Base-by-base conservation (phyloP, 805 yeast species). In the Ogataea pini region DNA sequence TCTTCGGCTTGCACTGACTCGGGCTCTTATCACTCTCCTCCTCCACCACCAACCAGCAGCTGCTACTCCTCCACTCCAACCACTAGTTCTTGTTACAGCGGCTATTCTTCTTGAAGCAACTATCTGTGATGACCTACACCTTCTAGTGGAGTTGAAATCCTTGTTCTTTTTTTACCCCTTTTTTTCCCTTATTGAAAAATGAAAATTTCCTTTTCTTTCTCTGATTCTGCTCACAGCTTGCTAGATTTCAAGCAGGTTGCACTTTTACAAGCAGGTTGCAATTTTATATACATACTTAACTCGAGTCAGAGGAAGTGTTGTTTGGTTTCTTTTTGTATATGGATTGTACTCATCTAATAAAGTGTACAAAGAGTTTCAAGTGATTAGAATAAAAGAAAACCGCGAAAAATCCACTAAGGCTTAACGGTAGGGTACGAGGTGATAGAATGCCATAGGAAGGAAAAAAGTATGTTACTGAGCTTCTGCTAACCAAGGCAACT, bases 1-100 rank as follows among this genome's bases (percentile, higher is more conserved):
- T 28, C 32, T n/a, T 28, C 32, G 4, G 4, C 32, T n/a, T 12
- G 14, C n/a, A 28, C 32, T 10, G 14, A 10, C n/a, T 14, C 34
- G 18, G 13, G 34, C 18, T n/a, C 18, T n/a, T 28, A 13, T 12
- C 9, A 6, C 31, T 31, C 34, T 31, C 16, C 16, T 7, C 9
- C 18, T 31, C 34, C 34, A 31, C n/a, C 34, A n/a, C n/a, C 34
- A 7, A 31, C 17, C 34, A n/a, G 17, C 13, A 14, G 18, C 34
- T 31, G 34, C 16, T 31, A 14, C 18, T 31, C 34, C 16, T 31
- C 34, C 9, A 14, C 18, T 31, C 28, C 33, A 29, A 39, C 42
- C 42, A 38, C 42, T 24, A 38, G 42, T 32, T 27, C 33, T 12
- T 27, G 33, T 32, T 38, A 25, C 25, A 22, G 25, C 25, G n/a